A percentile compares a stretch with the other conserved stretches of the same genome.
phyloP scores from a whole-genome alignment of 768 basidiomycete genomes.

The Lyophyllum decastes region DNA sequence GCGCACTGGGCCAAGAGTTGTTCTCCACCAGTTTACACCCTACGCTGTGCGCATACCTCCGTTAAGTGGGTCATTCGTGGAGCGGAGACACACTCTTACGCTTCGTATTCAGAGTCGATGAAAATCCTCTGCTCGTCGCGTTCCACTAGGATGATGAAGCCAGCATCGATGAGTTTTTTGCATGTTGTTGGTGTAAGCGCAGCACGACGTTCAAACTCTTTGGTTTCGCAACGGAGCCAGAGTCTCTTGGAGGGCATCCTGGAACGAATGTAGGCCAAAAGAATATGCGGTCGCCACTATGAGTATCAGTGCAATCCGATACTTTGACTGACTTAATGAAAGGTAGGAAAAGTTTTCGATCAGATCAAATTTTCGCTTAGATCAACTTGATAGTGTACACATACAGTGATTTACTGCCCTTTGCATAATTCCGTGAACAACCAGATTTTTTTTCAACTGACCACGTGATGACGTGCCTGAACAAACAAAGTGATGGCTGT shows the following conservation, averaged over 20 bases:
- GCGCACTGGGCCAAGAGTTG: slow-evolving; percentile 88
- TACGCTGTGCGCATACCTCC: slow-evolving; percentile 51
- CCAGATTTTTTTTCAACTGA: too few relatives aligned
- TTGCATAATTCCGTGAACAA: too few relatives aligned
- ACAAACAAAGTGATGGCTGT: too few relatives aligned
- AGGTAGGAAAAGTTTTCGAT: background rate
- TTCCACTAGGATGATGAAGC: slow-evolving; percentile 91
- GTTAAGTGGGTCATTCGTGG: slow-evolving; percentile 5
- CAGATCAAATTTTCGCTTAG: slow-evolving; percentile 3
- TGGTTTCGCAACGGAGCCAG: slow-evolving; percentile 98
- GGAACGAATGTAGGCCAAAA: background rate
- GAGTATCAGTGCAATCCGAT: background rate
- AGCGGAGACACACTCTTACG: slow-evolving; percentile 51
- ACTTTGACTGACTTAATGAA: background rate
- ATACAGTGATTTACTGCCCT: too few relatives aligned
- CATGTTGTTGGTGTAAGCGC: slow-evolving; percentile 92
- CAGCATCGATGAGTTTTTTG: slow-evolving; percentile 83
- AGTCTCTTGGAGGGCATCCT: slow-evolving; percentile 58
- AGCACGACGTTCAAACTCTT: slow-evolving; percentile 89
- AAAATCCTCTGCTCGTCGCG: slow-evolving; percentile 94
- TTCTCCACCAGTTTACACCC: slow-evolving; percentile 88
- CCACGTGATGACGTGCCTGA: too few relatives aligned
- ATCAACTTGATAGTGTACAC: background rate
- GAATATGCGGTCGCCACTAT: background rate
- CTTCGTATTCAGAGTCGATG: slow-evolving; percentile 88